Evolutionary conservation across 495 filamentous ascomycete species (phyloP), one percentile per base, ranked within the genome.

Genomic region (Penicillium macrosclerotiorum): DNA sequence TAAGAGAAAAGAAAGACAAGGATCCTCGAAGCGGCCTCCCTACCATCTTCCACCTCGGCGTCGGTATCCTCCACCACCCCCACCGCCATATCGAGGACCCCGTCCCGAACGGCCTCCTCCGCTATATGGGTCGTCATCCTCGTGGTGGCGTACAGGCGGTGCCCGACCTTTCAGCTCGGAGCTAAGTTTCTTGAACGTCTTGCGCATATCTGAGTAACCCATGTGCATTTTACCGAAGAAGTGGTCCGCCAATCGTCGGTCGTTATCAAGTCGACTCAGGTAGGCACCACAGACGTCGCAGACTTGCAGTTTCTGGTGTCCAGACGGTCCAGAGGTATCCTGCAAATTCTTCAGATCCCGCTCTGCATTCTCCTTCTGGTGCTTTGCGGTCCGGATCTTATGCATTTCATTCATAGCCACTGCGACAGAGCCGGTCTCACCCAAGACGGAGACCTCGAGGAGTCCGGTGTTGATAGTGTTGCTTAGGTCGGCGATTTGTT

Each of bases 161-260:
- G 79, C 72, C n/a, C 85, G 65, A 4, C 84, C 84, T 44, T 87
- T 83, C 47, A 95, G 71, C 63, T 98, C 93, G 67, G 88, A 88
- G 43, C 84, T 84, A 44, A 98, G 78, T n/a, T 76, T 72, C 51
- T 95, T 93, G 55, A 75, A 87, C 9, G 87, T 90, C 75, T 88
- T 93, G 51, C 93, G 80, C 93, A 98, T 98, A 71, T 95, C 88
- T 25, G 93, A 92, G 63, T 96, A 98, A 0, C 93, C 93, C 59
- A 98, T 74, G 60, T 98, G 93, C 94, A 98, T 97, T 74, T 98
- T 98, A 23, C 93, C 93, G 64, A 95, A 97, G 67, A 98, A 98
- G 59, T 98, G 93, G 64, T 98, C 93, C 20, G 93, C 93, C 65
- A 98, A 60, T 22, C 93, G 75, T 14, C 93, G 79, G 60, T 98